Conservation (phyloP, 73 alveolate genomes). For the Effrenium voratum region DNA sequence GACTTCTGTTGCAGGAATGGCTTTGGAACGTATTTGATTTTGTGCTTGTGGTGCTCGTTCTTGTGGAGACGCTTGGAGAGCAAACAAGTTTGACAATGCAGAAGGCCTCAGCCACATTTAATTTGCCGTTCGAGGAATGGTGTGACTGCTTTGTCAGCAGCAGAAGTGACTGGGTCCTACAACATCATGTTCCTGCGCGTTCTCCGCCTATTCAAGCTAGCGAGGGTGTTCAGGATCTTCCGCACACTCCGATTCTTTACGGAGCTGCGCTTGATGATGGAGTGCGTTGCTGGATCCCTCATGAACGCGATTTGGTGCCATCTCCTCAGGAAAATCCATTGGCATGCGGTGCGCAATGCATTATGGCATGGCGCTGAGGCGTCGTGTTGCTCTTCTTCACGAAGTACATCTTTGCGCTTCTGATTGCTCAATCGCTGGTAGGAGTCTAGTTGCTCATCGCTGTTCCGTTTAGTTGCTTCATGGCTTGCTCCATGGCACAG, state of each 20-base stretch:
- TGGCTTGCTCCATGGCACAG: no score
- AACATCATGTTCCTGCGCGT: constrained; percentile 25
- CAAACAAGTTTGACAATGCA: not conserved
- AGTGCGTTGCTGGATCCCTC: constrained; percentile 66
- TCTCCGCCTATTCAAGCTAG: constrained; percentile 39
- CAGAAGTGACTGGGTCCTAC: not conserved
- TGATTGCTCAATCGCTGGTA: constrained; percentile 48
- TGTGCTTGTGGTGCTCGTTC: constrained; percentile 17
- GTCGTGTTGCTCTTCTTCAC: constrained; percentile 42
- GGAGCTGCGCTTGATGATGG: constrained; percentile 68
- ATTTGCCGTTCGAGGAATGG: not conserved
- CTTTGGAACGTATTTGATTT: constrained; percentile 12
- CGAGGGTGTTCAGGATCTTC: constrained; percentile 35
- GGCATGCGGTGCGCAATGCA: not conserved
- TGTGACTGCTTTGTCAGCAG: not conserved
- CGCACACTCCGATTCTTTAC: constrained; percentile 61
- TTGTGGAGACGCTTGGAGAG: constrained; percentile 22
- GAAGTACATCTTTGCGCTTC: constrained; percentile 73
- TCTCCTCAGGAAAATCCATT: not conserved
- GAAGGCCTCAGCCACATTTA: not conserved
- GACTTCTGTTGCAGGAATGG: constrained; percentile 8
- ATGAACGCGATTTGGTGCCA: constrained; percentile 71
- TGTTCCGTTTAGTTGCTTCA: no score
- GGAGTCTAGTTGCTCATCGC: not conserved
- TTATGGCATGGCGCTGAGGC: not conserved